phyloP scores from a whole-genome alignment of 352 stramenopile genomes.

The Pythium guiyangense region DNA sequence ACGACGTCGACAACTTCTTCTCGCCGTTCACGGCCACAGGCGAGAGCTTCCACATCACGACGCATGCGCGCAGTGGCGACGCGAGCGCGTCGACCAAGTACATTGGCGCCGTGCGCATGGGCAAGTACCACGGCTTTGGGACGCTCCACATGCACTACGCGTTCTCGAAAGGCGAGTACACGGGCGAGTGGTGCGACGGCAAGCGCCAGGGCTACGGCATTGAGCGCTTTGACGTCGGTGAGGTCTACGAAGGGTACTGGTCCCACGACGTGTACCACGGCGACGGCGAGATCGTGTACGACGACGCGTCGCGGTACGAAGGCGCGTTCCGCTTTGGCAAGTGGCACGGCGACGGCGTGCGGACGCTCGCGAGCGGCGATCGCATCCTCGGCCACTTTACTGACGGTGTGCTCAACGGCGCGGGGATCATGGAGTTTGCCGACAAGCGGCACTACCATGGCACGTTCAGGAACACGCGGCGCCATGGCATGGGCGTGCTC shows the following conservation, averaged over 20 bases:
- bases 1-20: slow-evolving; percentile 81
- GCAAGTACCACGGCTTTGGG: slow-evolving; percentile 71
- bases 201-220: slow-evolving; percentile 78
- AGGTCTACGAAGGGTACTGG: slow-evolving; percentile 82
- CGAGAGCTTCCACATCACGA: slow-evolving; percentile 49
- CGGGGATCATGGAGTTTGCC: slow-evolving; percentile 55
- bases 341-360: slow-evolving; percentile 67
- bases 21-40: slow-evolving; percentile 65
- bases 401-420: slow-evolving; percentile 52
- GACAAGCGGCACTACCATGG: slow-evolving; percentile 69
- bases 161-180: slow-evolving; percentile 66
- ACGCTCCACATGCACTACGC: slow-evolving; percentile 54
- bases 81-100: slow-evolving; percentile 30
- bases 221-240: slow-evolving; percentile 65
- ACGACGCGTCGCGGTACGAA: slow-evolving; percentile 63
- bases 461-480: slow-evolving; percentile 47
- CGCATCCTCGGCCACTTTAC: slow-evolving; percentile 51
- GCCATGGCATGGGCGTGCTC: slow-evolving; percentile 77
- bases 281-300: slow-evolving; percentile 60
- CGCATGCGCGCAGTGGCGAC: slow-evolving; percentile 14
- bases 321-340: slow-evolving; percentile 57
- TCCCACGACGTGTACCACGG: slow-evolving; percentile 59
- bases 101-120: slow-evolving; percentile 40
- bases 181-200: slow-evolving; percentile 81
- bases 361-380: slow-evolving; percentile 55